Evolutionary conservation across 441 rosid genomes (phyloP).

Genomic region (Lepidium campestre): DNA sequence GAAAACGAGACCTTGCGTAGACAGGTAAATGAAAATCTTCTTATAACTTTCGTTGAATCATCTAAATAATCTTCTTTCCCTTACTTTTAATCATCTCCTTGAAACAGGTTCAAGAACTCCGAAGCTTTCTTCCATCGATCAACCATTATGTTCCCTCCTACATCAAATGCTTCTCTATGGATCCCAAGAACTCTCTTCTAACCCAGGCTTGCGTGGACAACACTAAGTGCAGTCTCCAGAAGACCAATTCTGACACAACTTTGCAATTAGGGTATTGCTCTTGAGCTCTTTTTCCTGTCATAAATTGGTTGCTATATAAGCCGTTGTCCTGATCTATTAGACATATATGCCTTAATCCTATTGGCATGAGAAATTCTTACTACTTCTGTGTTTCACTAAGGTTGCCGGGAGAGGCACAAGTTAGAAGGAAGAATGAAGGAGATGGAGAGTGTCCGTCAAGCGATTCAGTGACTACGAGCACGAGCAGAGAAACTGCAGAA

Average conservation of each 20-base stretch:
- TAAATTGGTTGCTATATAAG: neutral
- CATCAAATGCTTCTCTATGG: constrained; percentile 46
- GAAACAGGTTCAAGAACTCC: constrained; percentile 71
- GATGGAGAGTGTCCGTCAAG: constrained; percentile 46
- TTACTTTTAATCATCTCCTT: neutral
- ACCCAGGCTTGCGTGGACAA: constrained; percentile 35
- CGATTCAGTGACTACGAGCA: constrained; percentile 38
- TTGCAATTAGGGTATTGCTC: constrained; percentile 68
- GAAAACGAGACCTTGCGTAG: constrained; percentile 88
- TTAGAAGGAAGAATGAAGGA: constrained; percentile 42
- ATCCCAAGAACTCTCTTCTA: constrained; percentile 36
- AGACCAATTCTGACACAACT: constrained; percentile 75
- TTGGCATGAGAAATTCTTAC: neutral
- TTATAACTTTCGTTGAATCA: neutral
- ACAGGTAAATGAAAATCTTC: constrained; percentile 46
- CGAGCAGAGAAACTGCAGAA: constrained; percentile 3
- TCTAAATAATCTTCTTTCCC: neutral
- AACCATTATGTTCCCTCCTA: constrained; percentile 40
- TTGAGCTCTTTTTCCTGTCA: neutral
- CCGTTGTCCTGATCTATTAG: neutral
- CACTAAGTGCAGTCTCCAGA: constrained; percentile 35
- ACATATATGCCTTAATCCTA: neutral
- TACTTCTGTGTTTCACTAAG: constrained; percentile 27
- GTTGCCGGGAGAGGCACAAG: constrained; percentile 50
- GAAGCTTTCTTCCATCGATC: constrained; percentile 53